Conservation (phyloP, 225 moss, liverwort and hornwort species). For the Pseudoscleropodium purum region DNA sequence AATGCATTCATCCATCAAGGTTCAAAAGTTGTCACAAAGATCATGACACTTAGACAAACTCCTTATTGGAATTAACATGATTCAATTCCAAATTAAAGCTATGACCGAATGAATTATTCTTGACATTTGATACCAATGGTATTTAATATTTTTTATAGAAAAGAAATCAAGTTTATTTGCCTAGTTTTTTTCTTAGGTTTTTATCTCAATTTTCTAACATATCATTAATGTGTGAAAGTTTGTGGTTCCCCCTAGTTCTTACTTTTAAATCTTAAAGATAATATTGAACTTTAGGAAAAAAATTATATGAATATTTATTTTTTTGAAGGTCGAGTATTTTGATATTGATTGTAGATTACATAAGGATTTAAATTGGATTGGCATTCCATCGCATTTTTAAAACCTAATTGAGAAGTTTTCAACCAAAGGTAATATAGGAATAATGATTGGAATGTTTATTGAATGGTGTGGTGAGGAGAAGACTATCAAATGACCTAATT, state of each 20-base stretch:
- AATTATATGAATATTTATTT: neutral
- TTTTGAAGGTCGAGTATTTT: neutral
- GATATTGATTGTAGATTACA: neutral
- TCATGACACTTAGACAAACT: no score
- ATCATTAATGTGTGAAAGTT: neutral
- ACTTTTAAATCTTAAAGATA: neutral
- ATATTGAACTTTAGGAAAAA: neutral
- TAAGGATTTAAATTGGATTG: neutral
- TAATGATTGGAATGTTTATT: neutral
- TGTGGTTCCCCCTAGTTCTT: accelerated
- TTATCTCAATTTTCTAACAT: accelerated
- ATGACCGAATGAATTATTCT: no score
- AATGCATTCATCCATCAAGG: no score
- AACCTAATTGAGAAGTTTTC: neutral
- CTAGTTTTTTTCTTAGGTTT: neutral
- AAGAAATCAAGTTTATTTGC: no score
- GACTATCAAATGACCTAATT: neutral
- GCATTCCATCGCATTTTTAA: neutral
- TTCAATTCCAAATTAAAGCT: no score
- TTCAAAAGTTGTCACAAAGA: no score
- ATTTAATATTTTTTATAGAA: no score
- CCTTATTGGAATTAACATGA: no score
- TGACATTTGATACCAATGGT: no score
- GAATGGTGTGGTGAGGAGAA: neutral
- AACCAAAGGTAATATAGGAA: neutral